Evolutionary conservation across 2,329 filamentous ascomycete species (phyloP).

Genomic region (Diaporthe helianthi): DNA sequence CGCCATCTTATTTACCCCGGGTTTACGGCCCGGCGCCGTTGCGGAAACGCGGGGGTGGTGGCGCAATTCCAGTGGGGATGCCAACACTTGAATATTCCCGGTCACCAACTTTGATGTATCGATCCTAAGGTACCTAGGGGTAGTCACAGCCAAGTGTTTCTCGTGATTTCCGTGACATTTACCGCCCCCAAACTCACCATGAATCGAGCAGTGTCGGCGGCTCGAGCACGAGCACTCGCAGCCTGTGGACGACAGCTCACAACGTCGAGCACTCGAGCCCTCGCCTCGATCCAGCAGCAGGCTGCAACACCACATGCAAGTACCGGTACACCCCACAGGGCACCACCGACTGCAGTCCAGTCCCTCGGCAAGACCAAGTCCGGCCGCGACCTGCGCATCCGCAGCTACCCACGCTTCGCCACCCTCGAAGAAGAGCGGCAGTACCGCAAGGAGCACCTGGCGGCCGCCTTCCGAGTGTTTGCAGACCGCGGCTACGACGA

Average conservation of each 20-base stretch:
- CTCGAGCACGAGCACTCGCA: too few species aligned
- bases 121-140: background rate
- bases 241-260: background rate
- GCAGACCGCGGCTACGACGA: conserved; percentile 66
- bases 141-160: background rate
- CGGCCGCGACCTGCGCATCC: conserved; percentile 39
- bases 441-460: conserved; percentile 65
- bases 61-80: conserved; percentile 2
- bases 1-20: conserved; percentile 1
- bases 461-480: conserved; percentile 66
- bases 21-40: background rate
- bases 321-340: conserved; percentile 7
- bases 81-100: background rate
- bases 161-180: background rate
- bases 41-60: conserved; percentile 24
- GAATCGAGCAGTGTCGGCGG: conserved; percentile 14
- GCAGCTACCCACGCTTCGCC: conserved; percentile 60
- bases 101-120: background rate
- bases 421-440: conserved; percentile 58
- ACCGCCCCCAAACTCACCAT: background rate
- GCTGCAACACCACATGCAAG: background rate
- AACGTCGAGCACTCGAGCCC: conserved; percentile 5
- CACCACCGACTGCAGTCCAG: conserved; percentile 32
- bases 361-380: conserved; percentile 32
- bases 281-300: conserved; percentile 23